A percentile compares a stretch with the other conserved stretches of the same genome.
Evolutionary conservation across 2,329 filamentous ascomycete species (phyloP).

Genomic region (Nothopassalora personata): DNA sequence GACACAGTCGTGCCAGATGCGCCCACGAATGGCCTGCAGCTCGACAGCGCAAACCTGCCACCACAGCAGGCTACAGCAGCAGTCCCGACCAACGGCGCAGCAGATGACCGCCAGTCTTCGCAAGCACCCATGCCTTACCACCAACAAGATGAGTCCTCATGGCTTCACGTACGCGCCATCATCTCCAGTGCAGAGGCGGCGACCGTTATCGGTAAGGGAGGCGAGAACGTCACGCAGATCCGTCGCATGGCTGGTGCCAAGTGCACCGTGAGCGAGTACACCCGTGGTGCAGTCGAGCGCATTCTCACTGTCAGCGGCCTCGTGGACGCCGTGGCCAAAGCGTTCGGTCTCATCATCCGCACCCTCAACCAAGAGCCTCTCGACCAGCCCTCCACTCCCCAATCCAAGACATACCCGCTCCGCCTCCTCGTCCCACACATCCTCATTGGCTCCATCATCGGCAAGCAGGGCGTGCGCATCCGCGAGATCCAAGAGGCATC

Average conservation of each 20-base stretch:
- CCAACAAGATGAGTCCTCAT: conserved; percentile 81
- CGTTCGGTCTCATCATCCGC: conserved; percentile 95
- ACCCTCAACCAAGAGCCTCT: conserved; percentile 96
- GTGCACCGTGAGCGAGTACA: conserved; percentile 98
- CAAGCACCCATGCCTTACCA: conserved; percentile 39
- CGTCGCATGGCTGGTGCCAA: conserved; percentile 91
- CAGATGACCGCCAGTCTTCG: conserved; percentile 44
- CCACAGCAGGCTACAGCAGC: conserved; percentile 7
- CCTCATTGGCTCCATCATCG: conserved; percentile 96
- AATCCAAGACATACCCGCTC: conserved; percentile 95
- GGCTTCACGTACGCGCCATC: conserved; percentile 95
- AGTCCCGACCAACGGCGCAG: conserved; percentile 45
- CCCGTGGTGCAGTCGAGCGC: conserved; percentile 92
- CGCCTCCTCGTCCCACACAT: conserved; percentile 94
- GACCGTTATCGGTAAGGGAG: conserved; percentile 96
- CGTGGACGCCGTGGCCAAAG: conserved; percentile 95
- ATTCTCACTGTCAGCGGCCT: conserved; percentile 95
- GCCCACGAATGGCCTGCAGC: conserved; percentile 43
- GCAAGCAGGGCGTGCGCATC: conserved; percentile 91
- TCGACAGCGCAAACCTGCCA: conserved; percentile 18
- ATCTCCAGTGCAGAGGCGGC: conserved; percentile 97
- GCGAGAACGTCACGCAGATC: conserved; percentile 97
- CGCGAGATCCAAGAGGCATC: conserved; percentile 98
- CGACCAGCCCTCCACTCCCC: conserved; percentile 77
- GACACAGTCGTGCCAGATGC: conserved; percentile 66